Evolutionary conservation across 2,329 filamentous ascomycete genomes (phyloP).

Genomic region (Fusarium luffae): DNA sequence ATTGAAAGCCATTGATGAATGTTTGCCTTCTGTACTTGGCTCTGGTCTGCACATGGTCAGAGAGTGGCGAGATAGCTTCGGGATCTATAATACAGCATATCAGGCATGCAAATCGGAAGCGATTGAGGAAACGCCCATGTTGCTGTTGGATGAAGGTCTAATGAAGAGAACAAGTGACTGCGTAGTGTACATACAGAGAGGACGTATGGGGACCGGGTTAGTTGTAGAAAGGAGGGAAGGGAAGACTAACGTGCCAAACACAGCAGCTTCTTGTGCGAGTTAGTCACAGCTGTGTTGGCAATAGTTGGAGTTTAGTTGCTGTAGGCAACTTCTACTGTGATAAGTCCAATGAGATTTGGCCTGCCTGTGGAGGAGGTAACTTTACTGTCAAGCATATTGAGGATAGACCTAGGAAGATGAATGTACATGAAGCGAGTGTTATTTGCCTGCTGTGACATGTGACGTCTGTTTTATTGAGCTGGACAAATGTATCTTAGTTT

Average conservation of each 20-base stretch:
- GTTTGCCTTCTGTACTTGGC: neutral
- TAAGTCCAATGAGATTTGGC: neutral
- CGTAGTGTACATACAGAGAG: neutral
- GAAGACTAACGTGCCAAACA: too few relatives aligned
- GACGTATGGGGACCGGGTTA: too few relatives aligned
- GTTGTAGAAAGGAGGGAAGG: neutral
- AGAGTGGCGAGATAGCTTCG: neutral
- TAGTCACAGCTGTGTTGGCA: neutral
- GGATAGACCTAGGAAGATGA: fast-evolving
- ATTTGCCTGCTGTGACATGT: too few relatives aligned
- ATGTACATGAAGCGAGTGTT: too few relatives aligned
- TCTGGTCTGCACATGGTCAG: neutral
- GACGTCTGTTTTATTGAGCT: too few relatives aligned
- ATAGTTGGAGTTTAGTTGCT: neutral
- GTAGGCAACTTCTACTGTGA: neutral
- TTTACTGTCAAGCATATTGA: neutral
- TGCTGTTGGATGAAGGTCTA: neutral
- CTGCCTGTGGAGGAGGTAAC: neutral
- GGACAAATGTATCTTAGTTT: too few relatives aligned
- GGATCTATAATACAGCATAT: neutral
- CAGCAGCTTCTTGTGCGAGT: too few relatives aligned
- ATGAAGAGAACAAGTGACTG: neutral
- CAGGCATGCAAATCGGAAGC: too few relatives aligned
- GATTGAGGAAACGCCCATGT: neutral
- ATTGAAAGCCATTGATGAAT: neutral